These are phyloP conservation scores for Exophiala sideris DNA, from an alignment of 2,329 filamentous ascomycete genomes.

Conservation along the genomic window DNA sequence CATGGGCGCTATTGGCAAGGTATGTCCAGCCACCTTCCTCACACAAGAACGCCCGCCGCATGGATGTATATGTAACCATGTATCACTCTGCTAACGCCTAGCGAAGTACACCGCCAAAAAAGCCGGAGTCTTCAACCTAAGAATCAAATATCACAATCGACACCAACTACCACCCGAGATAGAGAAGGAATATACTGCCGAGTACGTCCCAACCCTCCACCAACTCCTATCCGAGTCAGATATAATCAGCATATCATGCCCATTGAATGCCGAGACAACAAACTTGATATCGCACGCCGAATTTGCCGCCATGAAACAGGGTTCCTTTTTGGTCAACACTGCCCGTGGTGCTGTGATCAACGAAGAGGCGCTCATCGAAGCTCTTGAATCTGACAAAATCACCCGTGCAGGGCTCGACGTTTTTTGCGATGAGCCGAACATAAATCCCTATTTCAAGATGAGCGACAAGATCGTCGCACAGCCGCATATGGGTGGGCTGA, in stretches of 20 bases:
- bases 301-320: slow-evolving; percentile 48
- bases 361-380: slow-evolving; percentile 47
- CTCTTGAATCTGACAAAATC: slow-evolving; percentile 46
- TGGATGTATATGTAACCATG: background rate
- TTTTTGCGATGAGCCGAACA: slow-evolving; percentile 1
- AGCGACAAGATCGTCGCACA: background rate
- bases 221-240: slow-evolving; percentile 34
- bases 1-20: slow-evolving; percentile 48
- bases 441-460: background rate
- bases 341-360: slow-evolving; percentile 50
- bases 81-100: background rate
- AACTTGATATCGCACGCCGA: slow-evolving; percentile 35
- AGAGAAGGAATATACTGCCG: slow-evolving; percentile 37
- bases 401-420: slow-evolving; percentile 43
- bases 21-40: background rate
- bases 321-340: slow-evolving; percentile 50
- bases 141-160: slow-evolving; percentile 71
- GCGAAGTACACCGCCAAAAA: slow-evolving; percentile 45
- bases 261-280: slow-evolving; percentile 22
- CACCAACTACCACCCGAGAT: slow-evolving; percentile 54
- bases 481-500: background rate
- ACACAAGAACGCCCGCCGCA: background rate
- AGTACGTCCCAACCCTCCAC: slow-evolving; percentile 30
- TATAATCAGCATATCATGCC: slow-evolving; percentile 34
- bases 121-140: slow-evolving; percentile 73